A percentile compares a stretch with the other conserved stretches of the same genome.
Conservation (phyloP, 495 filamentous ascomycete genomes). For the Penicillium steckii region DNA sequence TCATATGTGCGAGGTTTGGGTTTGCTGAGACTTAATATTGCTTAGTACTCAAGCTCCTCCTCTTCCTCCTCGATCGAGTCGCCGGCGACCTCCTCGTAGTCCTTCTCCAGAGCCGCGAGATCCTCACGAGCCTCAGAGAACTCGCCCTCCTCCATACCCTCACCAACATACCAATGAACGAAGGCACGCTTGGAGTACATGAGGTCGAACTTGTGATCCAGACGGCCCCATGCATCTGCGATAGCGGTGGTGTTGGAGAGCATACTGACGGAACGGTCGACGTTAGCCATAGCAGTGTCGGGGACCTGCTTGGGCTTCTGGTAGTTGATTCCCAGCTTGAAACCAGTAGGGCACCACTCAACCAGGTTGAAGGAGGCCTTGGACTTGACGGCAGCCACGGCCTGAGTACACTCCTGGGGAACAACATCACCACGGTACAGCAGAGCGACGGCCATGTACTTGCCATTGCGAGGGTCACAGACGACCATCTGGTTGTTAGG, state of each 20-base stretch:
- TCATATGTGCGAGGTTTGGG: slow-evolving; percentile 10
- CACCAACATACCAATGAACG: slow-evolving; percentile 93
- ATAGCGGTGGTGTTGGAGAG: slow-evolving; percentile 91
- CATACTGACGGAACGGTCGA: slow-evolving; percentile 88
- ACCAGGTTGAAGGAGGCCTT: slow-evolving; percentile 89
- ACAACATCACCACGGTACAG: slow-evolving; percentile 90
- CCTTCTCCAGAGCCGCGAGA: slow-evolving; percentile 83
- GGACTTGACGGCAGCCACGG: slow-evolving; percentile 79
- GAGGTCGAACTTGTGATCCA: slow-evolving; percentile 93
- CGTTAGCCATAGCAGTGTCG: slow-evolving; percentile 71
- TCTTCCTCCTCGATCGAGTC: slow-evolving; percentile 62
- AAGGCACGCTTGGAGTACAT: slow-evolving; percentile 97
- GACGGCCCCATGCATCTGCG: slow-evolving; percentile 82
- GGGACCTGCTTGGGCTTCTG: slow-evolving; percentile 83
- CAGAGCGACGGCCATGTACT: slow-evolving; percentile 92
- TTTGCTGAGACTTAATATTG: neutral
- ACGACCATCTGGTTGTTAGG: slow-evolving; percentile 97
- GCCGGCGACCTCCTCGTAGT: slow-evolving; percentile 87
- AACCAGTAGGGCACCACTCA: slow-evolving; percentile 95
- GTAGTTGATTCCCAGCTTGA: slow-evolving; percentile 95
- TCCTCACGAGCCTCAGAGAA: slow-evolving; percentile 91
- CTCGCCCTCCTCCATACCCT: slow-evolving; percentile 96
- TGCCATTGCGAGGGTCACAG: slow-evolving; percentile 87
- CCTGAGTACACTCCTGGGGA: slow-evolving; percentile 77
- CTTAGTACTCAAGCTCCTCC: slow-evolving; percentile 67